A percentile compares a stretch with the other conserved stretches of the same genome.
phyloP scores from a whole-genome alignment of 176 grass and related monocot species.

The Rhynchospora breviuscula region DNA sequence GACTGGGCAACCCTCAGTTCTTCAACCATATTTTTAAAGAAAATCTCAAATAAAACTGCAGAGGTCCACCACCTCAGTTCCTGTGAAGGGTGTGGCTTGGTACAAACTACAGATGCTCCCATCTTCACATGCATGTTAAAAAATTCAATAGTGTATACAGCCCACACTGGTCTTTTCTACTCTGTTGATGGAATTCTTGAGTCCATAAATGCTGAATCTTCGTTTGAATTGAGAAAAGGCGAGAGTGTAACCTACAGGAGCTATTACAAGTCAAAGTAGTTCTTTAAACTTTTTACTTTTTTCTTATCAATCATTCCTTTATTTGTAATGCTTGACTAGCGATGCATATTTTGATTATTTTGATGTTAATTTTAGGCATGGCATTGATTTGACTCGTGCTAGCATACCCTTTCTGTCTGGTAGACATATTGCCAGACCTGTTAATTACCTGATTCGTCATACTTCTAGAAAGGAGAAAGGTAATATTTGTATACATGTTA shows the following conservation, averaged over 20 bases:
- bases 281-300: conserved; percentile 18
- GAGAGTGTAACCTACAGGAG: conserved; percentile 45
- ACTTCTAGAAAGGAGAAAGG: conserved; percentile 34
- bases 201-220: conserved; percentile 40
- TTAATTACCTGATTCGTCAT: conserved; percentile 42
- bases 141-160: conserved; percentile 53
- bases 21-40: conserved; percentile 18
- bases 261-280: conserved; percentile 50
- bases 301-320: conserved; percentile 1
- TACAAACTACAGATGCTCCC: conserved; percentile 56
- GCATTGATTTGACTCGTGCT: conserved; percentile 40
- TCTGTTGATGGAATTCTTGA: conserved; percentile 43
- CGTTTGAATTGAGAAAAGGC: conserved; percentile 32
- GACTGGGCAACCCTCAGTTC: conserved; percentile 65
- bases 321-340: background rate
- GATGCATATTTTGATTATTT: background rate
- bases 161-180: conserved; percentile 54
- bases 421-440: conserved; percentile 25
- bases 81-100: conserved; percentile 1
- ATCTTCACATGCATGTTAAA: conserved; percentile 40
- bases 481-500: conserved; percentile 20
- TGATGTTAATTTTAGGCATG: conserved; percentile 32
- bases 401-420: conserved; percentile 40
- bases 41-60: conserved; percentile 8
- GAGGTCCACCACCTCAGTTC: conserved; percentile 34